Evolutionary conservation across 2,329 filamentous ascomycete genomes (phyloP).

Genomic region (Xylariaceae sp.): DNA sequence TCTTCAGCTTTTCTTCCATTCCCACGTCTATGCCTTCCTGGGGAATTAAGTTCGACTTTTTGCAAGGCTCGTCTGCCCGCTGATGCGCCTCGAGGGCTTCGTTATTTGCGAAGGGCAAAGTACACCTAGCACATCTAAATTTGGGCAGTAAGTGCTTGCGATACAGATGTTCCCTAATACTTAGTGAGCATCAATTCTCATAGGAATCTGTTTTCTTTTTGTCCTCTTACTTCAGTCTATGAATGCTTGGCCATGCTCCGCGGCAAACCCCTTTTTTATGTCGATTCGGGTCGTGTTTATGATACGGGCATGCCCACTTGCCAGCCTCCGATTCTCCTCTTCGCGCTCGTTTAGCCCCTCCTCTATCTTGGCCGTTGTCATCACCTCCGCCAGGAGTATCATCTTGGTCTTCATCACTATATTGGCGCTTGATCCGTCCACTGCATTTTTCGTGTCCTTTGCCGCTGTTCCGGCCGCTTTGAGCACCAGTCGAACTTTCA

Average conservation of each 20-base stretch:
- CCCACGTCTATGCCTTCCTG: conserved; percentile 28
- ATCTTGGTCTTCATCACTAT: conserved; percentile 27
- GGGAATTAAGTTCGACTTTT: conserved; percentile 21
- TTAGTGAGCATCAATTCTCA: conserved; percentile 9
- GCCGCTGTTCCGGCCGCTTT: background rate
- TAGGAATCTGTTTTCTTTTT: background rate
- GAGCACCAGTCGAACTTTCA: conserved; percentile 8
- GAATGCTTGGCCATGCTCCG: conserved; percentile 27
- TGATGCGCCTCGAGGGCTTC: conserved; percentile 25
- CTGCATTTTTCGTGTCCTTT: conserved; percentile 16
- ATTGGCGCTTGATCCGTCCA: conserved; percentile 26
- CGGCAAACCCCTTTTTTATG: conserved; percentile 22
- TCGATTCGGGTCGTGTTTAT: conserved; percentile 31
- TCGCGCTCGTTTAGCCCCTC: conserved; percentile 35
- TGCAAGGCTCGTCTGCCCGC: conserved; percentile 27
- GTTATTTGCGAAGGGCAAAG: conserved; percentile 21
- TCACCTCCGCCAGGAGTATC: conserved; percentile 26
- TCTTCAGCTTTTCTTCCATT: conserved; percentile 26
- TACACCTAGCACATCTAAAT: conserved; percentile 27
- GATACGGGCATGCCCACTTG: conserved; percentile 35
- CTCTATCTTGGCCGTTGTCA: conserved; percentile 29
- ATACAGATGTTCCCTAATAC: conserved; percentile 28
- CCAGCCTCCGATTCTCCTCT: conserved; percentile 28
- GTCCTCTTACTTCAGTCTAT: conserved; percentile 29
- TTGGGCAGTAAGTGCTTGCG: conserved; percentile 27